phyloP scores from a whole-genome alignment of 176 grass and related monocot genomes.

The Oryza longistaminata region DNA sequence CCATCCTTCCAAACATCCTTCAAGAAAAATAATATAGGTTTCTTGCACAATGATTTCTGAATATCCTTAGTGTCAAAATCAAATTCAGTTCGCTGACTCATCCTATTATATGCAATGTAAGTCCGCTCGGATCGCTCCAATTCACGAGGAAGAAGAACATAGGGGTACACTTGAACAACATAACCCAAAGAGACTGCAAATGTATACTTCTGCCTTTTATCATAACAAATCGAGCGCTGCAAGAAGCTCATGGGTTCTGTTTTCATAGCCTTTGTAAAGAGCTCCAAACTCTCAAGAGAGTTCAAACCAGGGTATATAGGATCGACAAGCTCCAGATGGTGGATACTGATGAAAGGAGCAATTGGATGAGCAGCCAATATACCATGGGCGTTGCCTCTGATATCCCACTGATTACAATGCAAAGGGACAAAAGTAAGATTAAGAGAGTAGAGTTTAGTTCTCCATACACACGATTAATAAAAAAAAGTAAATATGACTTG shows the following conservation, averaged over 20 bases:
- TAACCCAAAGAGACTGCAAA: conserved; percentile 82
- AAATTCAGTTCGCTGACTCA: conserved; percentile 68
- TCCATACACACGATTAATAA: not conserved
- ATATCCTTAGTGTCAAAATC: conserved; percentile 94
- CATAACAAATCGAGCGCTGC: conserved; percentile 85
- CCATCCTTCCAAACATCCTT: conserved; percentile 75
- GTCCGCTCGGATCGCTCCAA: conserved; percentile 81
- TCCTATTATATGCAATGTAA: conserved; percentile 77
- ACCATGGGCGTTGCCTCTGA: conserved; percentile 83
- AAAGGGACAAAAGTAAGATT: conserved; percentile 17
- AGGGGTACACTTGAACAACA: conserved; percentile 90
- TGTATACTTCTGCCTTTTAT: conserved; percentile 62
- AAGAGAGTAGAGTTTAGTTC: not conserved
- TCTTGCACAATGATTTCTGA: conserved; percentile 88
- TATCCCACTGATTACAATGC: conserved; percentile 79
- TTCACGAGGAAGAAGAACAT: conserved; percentile 72
- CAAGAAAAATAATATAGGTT: conserved; percentile 82
- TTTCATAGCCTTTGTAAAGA: conserved; percentile 94
- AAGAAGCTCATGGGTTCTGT: conserved; percentile 77
- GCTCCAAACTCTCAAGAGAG: conserved; percentile 81
- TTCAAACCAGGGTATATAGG: conserved; percentile 80
- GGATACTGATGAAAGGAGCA: conserved; percentile 86
- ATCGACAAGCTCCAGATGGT: conserved; percentile 87
- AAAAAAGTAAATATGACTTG: not conserved
- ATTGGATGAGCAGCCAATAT: conserved; percentile 92